phyloP scores from a whole-genome alignment of 345 rosid species.

The Cochlearia excelsa region DNA sequence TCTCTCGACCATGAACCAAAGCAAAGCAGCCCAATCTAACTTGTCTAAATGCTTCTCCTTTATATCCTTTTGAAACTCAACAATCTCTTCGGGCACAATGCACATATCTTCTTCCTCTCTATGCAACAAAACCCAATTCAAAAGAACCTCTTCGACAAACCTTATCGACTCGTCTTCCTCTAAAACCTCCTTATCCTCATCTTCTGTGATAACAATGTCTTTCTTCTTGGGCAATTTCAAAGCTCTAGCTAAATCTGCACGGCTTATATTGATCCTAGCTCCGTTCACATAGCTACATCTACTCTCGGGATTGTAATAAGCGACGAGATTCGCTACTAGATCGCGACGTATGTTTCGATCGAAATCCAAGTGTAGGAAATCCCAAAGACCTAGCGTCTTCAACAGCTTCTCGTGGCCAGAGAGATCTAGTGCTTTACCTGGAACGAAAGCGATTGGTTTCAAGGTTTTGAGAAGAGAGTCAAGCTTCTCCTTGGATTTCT shows the following conservation, averaged over 20 bases:
- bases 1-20: too few relatives aligned
- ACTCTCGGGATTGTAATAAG: conserved; percentile 36
- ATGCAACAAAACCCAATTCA: conserved; percentile 65
- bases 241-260: conserved; percentile 80
- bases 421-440: conserved; percentile 51
- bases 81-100: conserved; percentile 62
- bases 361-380: conserved; percentile 68
- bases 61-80: conserved; percentile 35
- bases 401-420: conserved; percentile 52
- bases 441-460: conserved; percentile 59
- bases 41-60: too few relatives aligned
- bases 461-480: conserved; percentile 41
- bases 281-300: conserved; percentile 66
- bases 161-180: conserved; percentile 49
- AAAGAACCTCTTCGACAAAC: conserved; percentile 57
- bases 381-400: conserved; percentile 75
- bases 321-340: conserved; percentile 61
- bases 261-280: conserved; percentile 50
- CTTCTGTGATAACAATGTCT: conserved; percentile 31
- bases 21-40: too few relatives aligned
- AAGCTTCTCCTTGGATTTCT: conserved; percentile 50
- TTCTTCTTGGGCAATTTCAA: conserved; percentile 63
- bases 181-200: conserved; percentile 27
- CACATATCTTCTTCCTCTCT: conserved; percentile 56
- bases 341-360: conserved; percentile 49